phyloP scores from a whole-genome alignment of 2,329 filamentous ascomycete species.

The Colletotrichum sojae region DNA sequence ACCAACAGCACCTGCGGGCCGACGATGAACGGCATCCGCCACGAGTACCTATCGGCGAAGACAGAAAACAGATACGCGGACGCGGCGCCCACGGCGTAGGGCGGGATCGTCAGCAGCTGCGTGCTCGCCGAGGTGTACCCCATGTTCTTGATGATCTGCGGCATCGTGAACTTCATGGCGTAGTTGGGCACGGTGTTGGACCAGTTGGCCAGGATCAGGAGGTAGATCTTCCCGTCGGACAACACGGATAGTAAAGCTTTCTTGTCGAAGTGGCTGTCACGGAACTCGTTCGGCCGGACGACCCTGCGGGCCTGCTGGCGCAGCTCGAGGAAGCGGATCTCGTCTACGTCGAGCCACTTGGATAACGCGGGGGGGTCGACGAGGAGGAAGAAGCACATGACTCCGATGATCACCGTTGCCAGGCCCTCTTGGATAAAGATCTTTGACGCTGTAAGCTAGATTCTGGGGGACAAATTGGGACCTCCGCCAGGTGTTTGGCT shows the following conservation, averaged over 20 bases:
- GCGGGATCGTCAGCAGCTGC: slow-evolving; percentile 52
- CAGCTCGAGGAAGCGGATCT: slow-evolving; percentile 57
- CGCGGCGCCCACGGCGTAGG: slow-evolving; percentile 52
- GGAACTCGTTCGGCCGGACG: slow-evolving; percentile 43
- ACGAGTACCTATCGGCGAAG: slow-evolving; percentile 54
- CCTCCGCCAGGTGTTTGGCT: background rate
- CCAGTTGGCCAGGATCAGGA: slow-evolving; percentile 59
- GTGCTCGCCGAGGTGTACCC: slow-evolving; percentile 54
- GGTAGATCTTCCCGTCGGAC: slow-evolving; percentile 62
- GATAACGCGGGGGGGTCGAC: slow-evolving; percentile 57
- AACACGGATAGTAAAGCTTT: slow-evolving; percentile 55
- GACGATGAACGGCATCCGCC: slow-evolving; percentile 57
- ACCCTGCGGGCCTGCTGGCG: slow-evolving; percentile 51
- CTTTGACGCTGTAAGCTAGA: slow-evolving; percentile 42
- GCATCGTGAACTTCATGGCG: slow-evolving; percentile 52
- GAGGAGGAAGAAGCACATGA: slow-evolving; percentile 61
- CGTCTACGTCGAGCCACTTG: slow-evolving; percentile 54
- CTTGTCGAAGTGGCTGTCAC: slow-evolving; percentile 51
- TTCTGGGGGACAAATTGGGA: background rate
- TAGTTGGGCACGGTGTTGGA: slow-evolving; percentile 56
- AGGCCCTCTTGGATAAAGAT: slow-evolving; percentile 69
- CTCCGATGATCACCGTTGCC: slow-evolving; percentile 54
- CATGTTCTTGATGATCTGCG: slow-evolving; percentile 57
- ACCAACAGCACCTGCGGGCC: slow-evolving; percentile 52
- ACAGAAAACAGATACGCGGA: slow-evolving; percentile 51